Evolutionary conservation across 139 green algal genomes (phyloP).

Genomic region (Coelastrella sp.): DNA sequence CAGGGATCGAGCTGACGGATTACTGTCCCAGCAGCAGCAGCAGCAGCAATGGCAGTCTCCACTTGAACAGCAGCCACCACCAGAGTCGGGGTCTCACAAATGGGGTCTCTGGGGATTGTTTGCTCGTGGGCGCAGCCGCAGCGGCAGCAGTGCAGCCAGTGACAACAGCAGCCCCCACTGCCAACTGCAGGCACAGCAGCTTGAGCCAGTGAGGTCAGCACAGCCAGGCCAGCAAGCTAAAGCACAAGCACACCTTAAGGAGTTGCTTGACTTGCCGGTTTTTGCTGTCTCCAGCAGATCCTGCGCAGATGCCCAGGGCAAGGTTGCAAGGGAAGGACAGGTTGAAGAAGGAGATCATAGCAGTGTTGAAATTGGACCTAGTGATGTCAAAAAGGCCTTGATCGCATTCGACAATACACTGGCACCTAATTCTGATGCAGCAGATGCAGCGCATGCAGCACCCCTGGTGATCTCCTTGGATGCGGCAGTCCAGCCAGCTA

Average conservation of each 20-base stretch:
- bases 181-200: not conserved
- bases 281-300: not conserved
- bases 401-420: no score
- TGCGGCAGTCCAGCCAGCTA: no score
- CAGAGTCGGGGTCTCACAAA: not conserved
- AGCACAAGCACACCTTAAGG: not conserved
- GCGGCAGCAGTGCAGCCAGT: not conserved
- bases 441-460: not conserved
- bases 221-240: not conserved
- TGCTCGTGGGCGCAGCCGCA: not conserved
- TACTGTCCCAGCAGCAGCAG: no score
- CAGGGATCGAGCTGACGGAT: no score
- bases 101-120: not conserved
- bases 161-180: not conserved
- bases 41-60: constrained; percentile 2
- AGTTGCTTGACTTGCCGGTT: not conserved
- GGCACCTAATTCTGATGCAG: no score
- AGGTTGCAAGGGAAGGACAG: no score
- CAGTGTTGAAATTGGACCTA: no score
- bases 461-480: no score
- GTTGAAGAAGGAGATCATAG: no score
- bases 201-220: not conserved
- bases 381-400: no score
- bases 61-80: not conserved
- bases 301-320: no score